Percentiles rank a stretch among this genome's conserved stretches.
phyloP scores from a whole-genome alignment of 1,139 yeast genomes.

The Waltiozyma sp. region DNA sequence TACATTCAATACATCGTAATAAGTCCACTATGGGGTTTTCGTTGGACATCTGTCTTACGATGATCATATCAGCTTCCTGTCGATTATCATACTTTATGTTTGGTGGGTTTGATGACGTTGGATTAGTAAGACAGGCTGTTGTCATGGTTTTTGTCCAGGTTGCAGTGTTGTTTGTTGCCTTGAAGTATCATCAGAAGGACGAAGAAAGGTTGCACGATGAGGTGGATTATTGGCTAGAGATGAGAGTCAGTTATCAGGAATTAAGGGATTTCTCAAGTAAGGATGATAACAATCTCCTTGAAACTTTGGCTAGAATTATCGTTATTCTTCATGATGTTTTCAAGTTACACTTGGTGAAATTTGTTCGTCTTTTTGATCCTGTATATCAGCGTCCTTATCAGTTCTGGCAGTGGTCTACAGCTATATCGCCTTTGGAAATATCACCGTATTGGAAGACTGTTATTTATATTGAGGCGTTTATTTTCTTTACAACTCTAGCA shows the following conservation, averaged over 20 bases:
- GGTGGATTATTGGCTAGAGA: background rate
- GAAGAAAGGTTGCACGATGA: background rate
- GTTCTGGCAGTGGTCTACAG: background rate
- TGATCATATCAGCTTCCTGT: background rate
- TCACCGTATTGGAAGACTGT: background rate
- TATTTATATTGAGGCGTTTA: background rate
- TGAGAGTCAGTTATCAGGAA: background rate
- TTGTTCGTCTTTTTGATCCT: background rate
- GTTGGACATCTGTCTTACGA: background rate
- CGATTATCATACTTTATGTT: background rate
- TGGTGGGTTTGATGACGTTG: background rate
- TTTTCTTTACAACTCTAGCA: background rate
- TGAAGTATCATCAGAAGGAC: background rate
- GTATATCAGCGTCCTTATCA: background rate
- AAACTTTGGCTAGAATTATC: background rate
- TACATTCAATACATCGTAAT: background rate
- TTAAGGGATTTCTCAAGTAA: background rate
- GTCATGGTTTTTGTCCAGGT: background rate
- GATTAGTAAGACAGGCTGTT: background rate
- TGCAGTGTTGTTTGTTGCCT: background rate
- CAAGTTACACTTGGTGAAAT: background rate
- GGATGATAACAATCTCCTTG: background rate
- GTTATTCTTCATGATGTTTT: background rate
- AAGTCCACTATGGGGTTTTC: background rate
- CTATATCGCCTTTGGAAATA: background rate